Conservation (phyloP, 1,284 basidiomycete species). For the Puccinia hordei region DNA sequence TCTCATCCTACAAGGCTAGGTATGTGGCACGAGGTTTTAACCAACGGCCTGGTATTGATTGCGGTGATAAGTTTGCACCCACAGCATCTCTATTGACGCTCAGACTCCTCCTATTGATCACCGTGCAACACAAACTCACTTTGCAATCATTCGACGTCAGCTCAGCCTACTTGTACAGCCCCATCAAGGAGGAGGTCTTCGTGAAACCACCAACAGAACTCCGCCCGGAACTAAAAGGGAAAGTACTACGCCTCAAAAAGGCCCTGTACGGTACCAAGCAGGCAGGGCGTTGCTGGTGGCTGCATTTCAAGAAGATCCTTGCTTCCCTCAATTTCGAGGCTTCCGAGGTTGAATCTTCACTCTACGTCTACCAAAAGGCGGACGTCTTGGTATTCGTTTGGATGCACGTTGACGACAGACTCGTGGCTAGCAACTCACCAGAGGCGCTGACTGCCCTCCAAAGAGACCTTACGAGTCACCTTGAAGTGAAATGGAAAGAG, state of each 20-base stretch:
- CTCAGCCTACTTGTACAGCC: slow-evolving; percentile 28
- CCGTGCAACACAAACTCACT: background rate
- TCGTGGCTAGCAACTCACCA: no score
- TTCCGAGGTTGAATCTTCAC: background rate
- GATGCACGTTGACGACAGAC: slow-evolving; percentile 33
- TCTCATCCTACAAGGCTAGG: background rate
- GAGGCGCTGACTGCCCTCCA: no score
- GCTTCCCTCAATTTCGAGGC: background rate
- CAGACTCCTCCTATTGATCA: background rate
- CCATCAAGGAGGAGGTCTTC: slow-evolving; percentile 22
- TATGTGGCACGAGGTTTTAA: slow-evolving; percentile 26
- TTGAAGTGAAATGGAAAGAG: background rate
- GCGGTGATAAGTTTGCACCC: slow-evolving; percentile 11
- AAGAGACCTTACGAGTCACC: no score
- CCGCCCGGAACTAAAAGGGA: no score
- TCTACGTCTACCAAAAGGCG: background rate
- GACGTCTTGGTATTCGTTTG: background rate
- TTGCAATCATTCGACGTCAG: slow-evolving; percentile 7
- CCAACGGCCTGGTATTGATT: no score
- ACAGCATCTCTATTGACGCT: slow-evolving; percentile 8
- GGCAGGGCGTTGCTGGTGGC: slow-evolving; percentile 32
- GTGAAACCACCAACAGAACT: background rate
- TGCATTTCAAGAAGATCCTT: background rate
- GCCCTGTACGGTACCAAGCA: slow-evolving; percentile 27
- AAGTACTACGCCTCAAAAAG: slow-evolving; percentile 8